Conservation (phyloP, 805 yeast species). For the Grigorovia humatica region DNA sequence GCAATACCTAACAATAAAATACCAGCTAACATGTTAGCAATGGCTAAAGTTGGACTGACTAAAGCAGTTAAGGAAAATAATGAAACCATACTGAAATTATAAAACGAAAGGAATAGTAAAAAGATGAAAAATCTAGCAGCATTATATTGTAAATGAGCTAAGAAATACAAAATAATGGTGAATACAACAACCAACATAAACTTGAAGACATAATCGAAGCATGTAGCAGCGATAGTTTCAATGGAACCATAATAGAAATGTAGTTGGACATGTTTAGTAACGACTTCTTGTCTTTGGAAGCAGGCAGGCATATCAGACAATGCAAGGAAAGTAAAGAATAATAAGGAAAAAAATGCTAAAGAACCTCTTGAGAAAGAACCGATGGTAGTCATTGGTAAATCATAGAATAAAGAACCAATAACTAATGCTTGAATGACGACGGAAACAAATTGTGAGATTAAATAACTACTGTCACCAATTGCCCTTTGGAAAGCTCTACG, state of each 20-base stretch:
- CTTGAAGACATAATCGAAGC: constrained; percentile 53
- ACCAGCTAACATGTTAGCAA: constrained; percentile 55
- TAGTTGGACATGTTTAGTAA: constrained; percentile 54
- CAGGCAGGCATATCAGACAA: constrained; percentile 44
- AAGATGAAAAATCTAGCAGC: constrained; percentile 44
- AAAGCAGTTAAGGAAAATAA: constrained; percentile 48
- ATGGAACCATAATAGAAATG: constrained; percentile 58
- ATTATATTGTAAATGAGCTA: constrained; percentile 38
- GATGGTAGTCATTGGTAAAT: constrained; percentile 33
- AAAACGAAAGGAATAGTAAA: constrained; percentile 33
- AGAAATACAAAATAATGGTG: constrained; percentile 41
- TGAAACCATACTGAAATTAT: constrained; percentile 39
- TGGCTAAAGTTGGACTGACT: constrained; percentile 36
- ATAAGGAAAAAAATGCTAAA: constrained; percentile 39
- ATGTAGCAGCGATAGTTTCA: constrained; percentile 50
- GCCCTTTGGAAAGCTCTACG: constrained; percentile 36
- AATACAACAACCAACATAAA: constrained; percentile 34
- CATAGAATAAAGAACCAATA: constrained; percentile 42
- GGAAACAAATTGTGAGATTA: constrained; percentile 34
- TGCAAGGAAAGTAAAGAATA: constrained; percentile 48
- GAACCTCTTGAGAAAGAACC: constrained; percentile 48
- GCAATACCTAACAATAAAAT: constrained; percentile 38
- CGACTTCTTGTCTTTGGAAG: constrained; percentile 41
- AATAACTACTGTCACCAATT: constrained; percentile 36
- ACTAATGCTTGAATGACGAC: constrained; percentile 33